Evolutionary conservation across 768 basidiomycete species (phyloP), one percentile per base, ranked within the genome.

Genomic region (Amanita rubescens): DNA sequence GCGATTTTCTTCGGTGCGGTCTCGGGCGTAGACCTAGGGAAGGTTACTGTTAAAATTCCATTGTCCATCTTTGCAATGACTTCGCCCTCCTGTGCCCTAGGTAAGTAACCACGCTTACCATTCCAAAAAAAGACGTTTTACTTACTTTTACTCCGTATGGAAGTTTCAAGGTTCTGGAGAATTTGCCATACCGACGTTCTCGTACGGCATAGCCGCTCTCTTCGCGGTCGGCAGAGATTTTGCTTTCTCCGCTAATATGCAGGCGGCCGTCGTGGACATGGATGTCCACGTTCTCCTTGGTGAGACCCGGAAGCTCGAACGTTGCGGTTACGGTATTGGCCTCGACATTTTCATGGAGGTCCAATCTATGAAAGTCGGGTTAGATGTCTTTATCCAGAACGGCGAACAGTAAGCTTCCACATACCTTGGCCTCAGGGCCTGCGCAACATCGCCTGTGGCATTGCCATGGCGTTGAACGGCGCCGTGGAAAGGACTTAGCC

Each of bases 281-380:
- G 58, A 84, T 75, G 47, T 65, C 63, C 41, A 83, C 68, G 55
- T 81, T 67, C 46, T 80, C 75, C 33, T 77, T 75, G 54, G 67
- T 66, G 37, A 82, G 22, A n/a, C 82, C 81, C 0, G 83, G 81
- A 7, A 84, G 66, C 57, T 84, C 81, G 59, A 84, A 80, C 8
- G 70, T 64, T 35, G 81, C 80, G 0, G 76, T 78, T 32, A 82
- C 75, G 32, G 68, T 61, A 58, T 80, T 79, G 20, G 63, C 65
- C 17, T 75, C 70, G 0, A 59, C 43, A 54, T 78, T 67, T 58
- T 82, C 79, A 58, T 78, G 75, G 10, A 81, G 63, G 56, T 82
- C 77, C 74, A 82, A 75, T 58, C 80, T 82, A 55, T 0, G 27
- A 8, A 30, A 8, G 27, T 30, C 17, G 32, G 27, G 37, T 15